Evolutionary conservation across 2,329 filamentous ascomycete species (phyloP), one percentile per base, ranked within the genome.

Genomic region (Colletotrichum tamarilloi): DNA sequence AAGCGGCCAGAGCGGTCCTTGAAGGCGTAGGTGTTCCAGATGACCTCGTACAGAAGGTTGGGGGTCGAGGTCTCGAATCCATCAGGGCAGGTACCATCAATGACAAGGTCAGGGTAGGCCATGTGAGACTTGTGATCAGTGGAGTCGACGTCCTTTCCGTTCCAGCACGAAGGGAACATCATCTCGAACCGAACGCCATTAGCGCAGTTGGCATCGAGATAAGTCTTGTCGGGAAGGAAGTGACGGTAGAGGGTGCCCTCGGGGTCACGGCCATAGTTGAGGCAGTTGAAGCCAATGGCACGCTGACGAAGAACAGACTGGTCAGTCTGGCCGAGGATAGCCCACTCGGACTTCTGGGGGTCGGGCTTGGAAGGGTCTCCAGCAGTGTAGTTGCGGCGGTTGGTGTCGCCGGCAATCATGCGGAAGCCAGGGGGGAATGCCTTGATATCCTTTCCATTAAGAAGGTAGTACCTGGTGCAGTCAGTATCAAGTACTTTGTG

Each of bases 251-350:
- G 88, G 16, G 95, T 93, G 1, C 89, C 88, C 82, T 98, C 95
- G 2, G 93, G 86, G 0, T 82, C 78, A 28, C 83, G 85, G 38
- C 77, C 78, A 80, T 98, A 98, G 89, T 98, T 92, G 74, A 99
- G 85, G 84, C 97, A 98, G 87, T 98, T 98, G 89, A 98, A 98
- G 4, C 97, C 96, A 32, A 98, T 78, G 11, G 95, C 94, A 74
- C 95, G 95, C 85, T 97, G 93, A 63, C 85, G 85, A 49, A 98
- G 89, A 65, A 92, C 89, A 19, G 83, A 82, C 85, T 97, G 95
- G 59, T 80, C 83, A 12, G 92, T 93, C 78, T 90, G 88, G 73
- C 92, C 89, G 5, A 91, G 84, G 2, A 83, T 80, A 28, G 83
- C 83, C 95, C 95, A 98, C 28, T 83, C 75, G 14, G 94, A 95